Evolutionary conservation across 352 stramenopile species (phyloP).

Genomic region (Globisporangium heterothallicum): DNA sequence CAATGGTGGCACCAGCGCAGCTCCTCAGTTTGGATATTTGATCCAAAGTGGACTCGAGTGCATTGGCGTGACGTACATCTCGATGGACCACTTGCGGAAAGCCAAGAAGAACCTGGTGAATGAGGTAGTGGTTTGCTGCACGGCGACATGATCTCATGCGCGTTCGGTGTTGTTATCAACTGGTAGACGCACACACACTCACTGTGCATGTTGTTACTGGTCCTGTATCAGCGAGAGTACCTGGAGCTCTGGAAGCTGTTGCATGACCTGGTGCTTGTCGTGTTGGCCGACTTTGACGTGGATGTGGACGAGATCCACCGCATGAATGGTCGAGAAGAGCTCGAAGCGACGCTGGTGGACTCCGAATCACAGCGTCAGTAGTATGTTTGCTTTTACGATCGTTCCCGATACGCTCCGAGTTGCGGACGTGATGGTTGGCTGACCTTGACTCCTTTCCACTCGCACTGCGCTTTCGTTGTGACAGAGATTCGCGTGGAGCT

Average conservation of each 20-base stretch:
- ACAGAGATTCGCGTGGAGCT: conserved; percentile 38
- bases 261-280: conserved; percentile 58
- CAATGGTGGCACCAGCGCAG: neutral
- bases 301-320: conserved; percentile 32
- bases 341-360: conserved; percentile 23
- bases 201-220: neutral
- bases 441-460: neutral
- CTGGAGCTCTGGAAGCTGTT: conserved; percentile 48
- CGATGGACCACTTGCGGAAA: conserved; percentile 47
- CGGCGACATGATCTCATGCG: too few relatives aligned
- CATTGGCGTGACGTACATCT: conserved; percentile 46
- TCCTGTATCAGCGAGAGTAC: conserved; percentile 33
- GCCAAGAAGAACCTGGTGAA: conserved; percentile 47
- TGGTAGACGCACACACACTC: neutral
- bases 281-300: conserved; percentile 55
- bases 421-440: neutral
- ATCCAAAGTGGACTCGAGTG: conserved; percentile 32
- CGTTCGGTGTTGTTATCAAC: neutral
- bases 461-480: neutral
- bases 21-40: conserved; percentile 41
- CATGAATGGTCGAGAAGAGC: conserved; percentile 12
- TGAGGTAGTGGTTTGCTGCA: conserved; percentile 23
- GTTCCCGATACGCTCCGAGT: too few relatives aligned
- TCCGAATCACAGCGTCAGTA: conserved; percentile 15
- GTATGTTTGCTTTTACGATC: neutral